Percentiles rank a stretch among this genome's conserved stretches.
Evolutionary conservation across 768 basidiomycete species (phyloP).

Genomic region (Amanita rimosa): DNA sequence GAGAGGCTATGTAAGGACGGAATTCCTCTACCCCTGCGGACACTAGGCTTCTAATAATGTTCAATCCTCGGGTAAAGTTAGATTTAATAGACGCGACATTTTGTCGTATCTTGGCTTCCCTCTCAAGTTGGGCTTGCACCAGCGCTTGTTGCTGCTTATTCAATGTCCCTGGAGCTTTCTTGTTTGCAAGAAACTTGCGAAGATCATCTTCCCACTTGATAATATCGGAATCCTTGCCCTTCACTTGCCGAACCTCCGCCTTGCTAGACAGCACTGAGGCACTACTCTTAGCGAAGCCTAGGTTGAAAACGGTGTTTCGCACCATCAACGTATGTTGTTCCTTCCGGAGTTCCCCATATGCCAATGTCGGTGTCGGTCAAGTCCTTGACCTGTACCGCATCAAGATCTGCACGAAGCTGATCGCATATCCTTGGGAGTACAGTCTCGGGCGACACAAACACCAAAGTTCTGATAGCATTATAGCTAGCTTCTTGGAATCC

Average conservation of each 20-base stretch:
- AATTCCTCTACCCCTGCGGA: slow-evolving; percentile 38
- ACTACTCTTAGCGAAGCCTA: neutral
- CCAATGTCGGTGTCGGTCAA: slow-evolving; percentile 67
- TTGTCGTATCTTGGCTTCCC: slow-evolving; percentile 60
- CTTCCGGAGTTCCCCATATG: slow-evolving; percentile 81
- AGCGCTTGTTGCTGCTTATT: slow-evolving; percentile 81
- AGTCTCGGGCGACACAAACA: slow-evolving; percentile 64
- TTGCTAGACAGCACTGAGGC: slow-evolving; percentile 55
- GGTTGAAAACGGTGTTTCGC: slow-evolving; percentile 9
- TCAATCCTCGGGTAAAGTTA: slow-evolving; percentile 53
- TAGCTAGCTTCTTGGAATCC: slow-evolving; percentile 62
- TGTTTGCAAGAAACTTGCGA: slow-evolving; percentile 72
- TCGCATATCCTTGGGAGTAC: slow-evolving; percentile 63
- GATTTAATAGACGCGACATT: slow-evolving; percentile 44
- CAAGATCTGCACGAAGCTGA: slow-evolving; percentile 57
- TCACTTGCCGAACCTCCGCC: slow-evolving; percentile 36
- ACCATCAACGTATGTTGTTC: slow-evolving; percentile 78
- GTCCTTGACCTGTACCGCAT: slow-evolving; percentile 40
- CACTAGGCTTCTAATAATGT: slow-evolving; percentile 57
- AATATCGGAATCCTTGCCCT: slow-evolving; percentile 83
- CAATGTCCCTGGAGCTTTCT: slow-evolving; percentile 52
- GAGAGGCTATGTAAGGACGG: slow-evolving; percentile 38
- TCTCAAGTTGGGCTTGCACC: slow-evolving; percentile 74
- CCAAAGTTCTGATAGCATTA: slow-evolving; percentile 60
- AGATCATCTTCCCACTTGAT: slow-evolving; percentile 94